Evolutionary conservation across 2,329 filamentous ascomycete species (phyloP), one percentile per base, ranked within the genome.

Genomic region (Rutstroemia sp.): DNA sequence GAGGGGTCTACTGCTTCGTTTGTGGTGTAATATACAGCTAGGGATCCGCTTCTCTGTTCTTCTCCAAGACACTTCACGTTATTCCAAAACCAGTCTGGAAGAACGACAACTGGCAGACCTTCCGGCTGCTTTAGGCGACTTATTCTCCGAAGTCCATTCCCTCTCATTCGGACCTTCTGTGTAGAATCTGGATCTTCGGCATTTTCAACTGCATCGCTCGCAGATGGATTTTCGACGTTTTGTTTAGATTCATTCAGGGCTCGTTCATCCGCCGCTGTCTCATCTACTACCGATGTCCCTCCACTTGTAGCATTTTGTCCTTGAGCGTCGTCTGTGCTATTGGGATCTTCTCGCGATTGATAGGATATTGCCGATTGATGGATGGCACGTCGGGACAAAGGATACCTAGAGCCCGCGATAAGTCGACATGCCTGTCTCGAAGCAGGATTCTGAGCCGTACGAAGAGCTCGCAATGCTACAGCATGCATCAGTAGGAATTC

Each of bases 11-110:
- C 12, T 5, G 19, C 19, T 21, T 21, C 23, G 12, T 54, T 60
- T 6, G 25, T 23, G 10, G 59, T 44, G 21, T 48, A 53, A 34
- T 54, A 62, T 2, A 65, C 61, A 25, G 60, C 59, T 21, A 68
- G 61, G 30, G 59, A 58, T 17, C 59, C 62, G 21, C 54, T 57
- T 10, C 57, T 27, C 14, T 52, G 38, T 39, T 57, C 34, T 30
- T 65, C 59, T 30, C 57, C 62, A 5, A 57, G 30, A 44, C 56
- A 59, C 23, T 63, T 61, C 27, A 87, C 75, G 54, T 79, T 79
- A 41, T 77, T 70, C 53, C 82, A 69, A 59, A 87, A 88, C 69
- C 75, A 78, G 56, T 74, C 69, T 0, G 84, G 82, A 14, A 88
- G 70, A 50, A 76, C 72, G 21, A 81, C 71, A 2, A 75, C 73